A percentile compares a stretch with the other conserved stretches of the same genome.
Conservation (phyloP, 2,329 filamentous ascomycete genomes). For the Talaromyces sp. region DNA sequence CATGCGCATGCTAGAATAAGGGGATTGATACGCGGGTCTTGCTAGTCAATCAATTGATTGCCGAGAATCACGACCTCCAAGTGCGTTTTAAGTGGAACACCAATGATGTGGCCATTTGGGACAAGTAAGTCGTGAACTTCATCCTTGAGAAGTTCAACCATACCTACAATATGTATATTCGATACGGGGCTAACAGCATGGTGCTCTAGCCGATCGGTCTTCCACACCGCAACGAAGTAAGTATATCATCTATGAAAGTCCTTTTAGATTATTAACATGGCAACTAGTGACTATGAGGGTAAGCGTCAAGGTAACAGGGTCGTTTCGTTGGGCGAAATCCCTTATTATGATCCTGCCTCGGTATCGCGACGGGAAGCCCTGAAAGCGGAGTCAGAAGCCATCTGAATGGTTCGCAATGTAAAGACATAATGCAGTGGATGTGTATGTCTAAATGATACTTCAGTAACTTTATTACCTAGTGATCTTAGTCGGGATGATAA, state of each 20-base stretch:
- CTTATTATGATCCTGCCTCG: conserved; percentile 49
- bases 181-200: neutral
- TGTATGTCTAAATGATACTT: no score
- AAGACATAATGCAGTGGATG: no score
- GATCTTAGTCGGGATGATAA: no score
- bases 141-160: no score
- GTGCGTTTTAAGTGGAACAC: conserved; percentile 36
- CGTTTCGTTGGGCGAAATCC: conserved; percentile 54
- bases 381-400: neutral
- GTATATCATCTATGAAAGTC: neutral
- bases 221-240: neutral
- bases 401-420: neutral
- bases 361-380: neutral
- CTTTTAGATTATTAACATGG: neutral
- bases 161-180: no score
- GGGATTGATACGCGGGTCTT: neutral
- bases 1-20: neutral
- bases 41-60: conserved; percentile 25
- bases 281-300: conserved; percentile 43
- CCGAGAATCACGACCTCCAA: conserved; percentile 43
- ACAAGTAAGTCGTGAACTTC: neutral
- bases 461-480: no score
- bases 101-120: conserved; percentile 37
- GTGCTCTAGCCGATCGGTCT: neutral
- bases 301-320: conserved; percentile 48